Evolutionary conservation across 352 stramenopile species (phyloP), one percentile per base, ranked within the genome.

Genomic region (Globisporangium spiculum): DNA sequence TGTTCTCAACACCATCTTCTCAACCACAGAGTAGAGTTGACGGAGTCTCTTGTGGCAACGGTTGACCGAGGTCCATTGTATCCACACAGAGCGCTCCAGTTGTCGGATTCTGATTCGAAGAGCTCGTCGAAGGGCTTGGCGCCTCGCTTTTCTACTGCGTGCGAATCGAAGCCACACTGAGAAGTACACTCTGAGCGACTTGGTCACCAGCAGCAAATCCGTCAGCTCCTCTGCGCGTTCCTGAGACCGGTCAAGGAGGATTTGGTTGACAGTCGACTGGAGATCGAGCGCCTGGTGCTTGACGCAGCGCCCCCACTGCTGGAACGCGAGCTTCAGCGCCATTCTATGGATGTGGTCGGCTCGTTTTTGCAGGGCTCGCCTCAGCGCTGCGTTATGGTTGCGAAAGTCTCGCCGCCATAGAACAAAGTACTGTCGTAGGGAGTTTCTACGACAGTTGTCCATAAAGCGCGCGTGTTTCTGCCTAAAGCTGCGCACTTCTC

Each of bases 171-270:
- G 27, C 66, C 60, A 68, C 38, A 41, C 32, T 5, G 14, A 20
- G 27, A 71, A 62, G 60, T 32, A n/a, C 1, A 32, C 10, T 24
- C 16, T 58, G 44, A 53, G 8, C 22, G 44, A 46, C 38, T 27
- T 71, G 44, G 18, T 55, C 14, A 12, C 18, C 2, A 32, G n/a
- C 16, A 61, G 30, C 8, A 44, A 7, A 0, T 30, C 20, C 52
- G 60, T 59, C 12, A 68, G 32, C 41, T 48, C 30, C 2, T 38
- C 32, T 9, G 22, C 38, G 46, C 60, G 66, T 18, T 68, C 62
- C 22, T 70, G 44, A 2, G 53, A 58, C 3, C 27, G 26, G 7
- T 67, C 66, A 16, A 68, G 60, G 6, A 71, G 44, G 34, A 70
- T 65, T 18, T 65, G 57, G 14, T 34, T 36, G 41, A 70, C 55